Conservation (phyloP, 106 monocot species). For the Xerophyta viscosa region DNA sequence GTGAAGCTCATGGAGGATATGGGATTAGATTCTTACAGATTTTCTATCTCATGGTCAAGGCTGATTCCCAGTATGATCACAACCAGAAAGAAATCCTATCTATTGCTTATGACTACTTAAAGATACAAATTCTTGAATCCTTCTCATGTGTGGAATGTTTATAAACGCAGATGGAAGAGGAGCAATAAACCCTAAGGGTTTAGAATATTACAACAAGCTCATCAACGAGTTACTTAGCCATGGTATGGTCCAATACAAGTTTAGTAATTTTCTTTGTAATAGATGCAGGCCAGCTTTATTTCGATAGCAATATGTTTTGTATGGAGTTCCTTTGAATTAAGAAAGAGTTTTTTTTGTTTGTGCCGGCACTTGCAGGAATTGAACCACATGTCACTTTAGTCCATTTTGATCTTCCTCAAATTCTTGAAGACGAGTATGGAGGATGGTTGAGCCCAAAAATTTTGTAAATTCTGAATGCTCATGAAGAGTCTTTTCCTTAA, state of each 20-base stretch:
- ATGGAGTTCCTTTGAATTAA: no score
- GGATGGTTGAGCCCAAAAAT: slow-evolving; percentile 58
- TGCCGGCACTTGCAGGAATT: slow-evolving; percentile 24
- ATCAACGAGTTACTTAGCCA: slow-evolving; percentile 42
- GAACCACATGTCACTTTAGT: slow-evolving; percentile 46
- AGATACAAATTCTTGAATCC: no score
- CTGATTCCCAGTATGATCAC: slow-evolving; percentile 50
- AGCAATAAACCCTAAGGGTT: slow-evolving; percentile 44
- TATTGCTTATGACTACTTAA: background rate
- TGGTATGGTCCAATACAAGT: slow-evolving; percentile 11
- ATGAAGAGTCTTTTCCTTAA: no score
- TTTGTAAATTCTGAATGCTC: no score
- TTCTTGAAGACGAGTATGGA: slow-evolving; percentile 53
- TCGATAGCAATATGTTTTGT: background rate
- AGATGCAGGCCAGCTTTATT: background rate
- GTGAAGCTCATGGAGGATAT: slow-evolving; percentile 52
- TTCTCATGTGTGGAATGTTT: no score
- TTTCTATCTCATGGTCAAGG: slow-evolving; percentile 74
- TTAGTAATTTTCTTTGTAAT: background rate
- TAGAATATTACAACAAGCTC: slow-evolving; percentile 56
- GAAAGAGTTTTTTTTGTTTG: background rate
- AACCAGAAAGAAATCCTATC: no score
- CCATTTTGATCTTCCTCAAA: slow-evolving; percentile 62
- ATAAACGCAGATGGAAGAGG: slow-evolving; percentile 62
- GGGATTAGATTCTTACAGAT: slow-evolving; percentile 55